Evolutionary conservation across 345 rosid genomes (phyloP).

Genomic region (Hirschfeldia incana): DNA sequence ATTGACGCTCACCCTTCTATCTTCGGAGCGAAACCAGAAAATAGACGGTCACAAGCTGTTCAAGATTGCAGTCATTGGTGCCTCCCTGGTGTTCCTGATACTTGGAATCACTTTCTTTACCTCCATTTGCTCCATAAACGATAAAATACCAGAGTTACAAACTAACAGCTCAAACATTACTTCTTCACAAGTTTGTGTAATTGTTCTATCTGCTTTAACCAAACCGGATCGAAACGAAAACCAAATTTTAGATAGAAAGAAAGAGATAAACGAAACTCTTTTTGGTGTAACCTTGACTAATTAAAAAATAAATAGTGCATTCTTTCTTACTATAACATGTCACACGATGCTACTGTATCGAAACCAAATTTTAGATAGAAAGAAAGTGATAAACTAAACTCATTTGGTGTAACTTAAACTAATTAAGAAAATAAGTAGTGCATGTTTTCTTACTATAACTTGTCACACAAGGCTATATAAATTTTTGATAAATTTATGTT

Average conservation of each 20-base stretch:
- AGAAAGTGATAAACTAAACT: too few species aligned
- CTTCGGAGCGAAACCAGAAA: slow-evolving; percentile 53
- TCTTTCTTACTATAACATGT: too few species aligned
- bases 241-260: not conserved
- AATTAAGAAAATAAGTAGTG: too few species aligned
- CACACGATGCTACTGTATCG: too few species aligned
- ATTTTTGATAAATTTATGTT: not conserved
- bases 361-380: too few species aligned
- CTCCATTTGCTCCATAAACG: slow-evolving; percentile 49
- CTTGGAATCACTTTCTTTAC: slow-evolving; percentile 80
- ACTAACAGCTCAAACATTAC: not conserved
- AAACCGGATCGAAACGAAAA: not conserved
- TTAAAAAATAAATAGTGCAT: not conserved
- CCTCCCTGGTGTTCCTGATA: slow-evolving; percentile 91
- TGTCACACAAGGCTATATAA: not conserved
- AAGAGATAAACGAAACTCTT: not conserved
- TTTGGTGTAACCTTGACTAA: not conserved
- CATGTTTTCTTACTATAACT: not conserved
- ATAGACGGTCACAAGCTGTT: slow-evolving; percentile 41
- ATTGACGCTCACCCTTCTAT: slow-evolving; percentile 79
- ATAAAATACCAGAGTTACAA: not conserved
- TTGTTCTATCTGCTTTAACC: not conserved
- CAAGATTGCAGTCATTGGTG: slow-evolving; percentile 99
- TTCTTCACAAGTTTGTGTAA: not conserved
- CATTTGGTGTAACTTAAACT: too few species aligned